Conservation (phyloP, 805 yeast species). For the Suhomyces faveliae region DNA sequence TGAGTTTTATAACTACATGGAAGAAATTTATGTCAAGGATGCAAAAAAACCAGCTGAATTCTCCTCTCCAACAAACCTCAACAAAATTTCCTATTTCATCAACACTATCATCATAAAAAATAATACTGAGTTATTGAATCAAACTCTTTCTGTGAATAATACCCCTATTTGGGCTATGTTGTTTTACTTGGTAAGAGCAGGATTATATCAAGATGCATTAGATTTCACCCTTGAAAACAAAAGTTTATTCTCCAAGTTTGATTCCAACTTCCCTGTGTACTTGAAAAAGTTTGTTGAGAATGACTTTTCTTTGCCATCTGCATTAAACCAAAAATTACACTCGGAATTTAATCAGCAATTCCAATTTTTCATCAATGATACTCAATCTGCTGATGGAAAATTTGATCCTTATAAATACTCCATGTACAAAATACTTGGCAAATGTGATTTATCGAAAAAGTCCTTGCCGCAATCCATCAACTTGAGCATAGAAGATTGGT, state of each 20-base stretch:
- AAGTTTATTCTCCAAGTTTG: constrained; percentile 78
- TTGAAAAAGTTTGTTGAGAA: constrained; percentile 61
- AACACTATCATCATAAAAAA: constrained; percentile 36
- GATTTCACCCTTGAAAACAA: constrained; percentile 62
- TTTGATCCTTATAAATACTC: constrained; percentile 91
- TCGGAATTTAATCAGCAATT: constrained; percentile 84
- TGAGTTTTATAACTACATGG: constrained; percentile 76
- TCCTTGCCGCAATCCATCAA: constrained; percentile 66
- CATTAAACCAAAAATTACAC: constrained; percentile 65
- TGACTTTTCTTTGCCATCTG: constrained; percentile 59
- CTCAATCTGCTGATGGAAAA: constrained; percentile 31
- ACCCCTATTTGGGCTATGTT: constrained; percentile 93
- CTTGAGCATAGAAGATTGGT: constrained; percentile 89
- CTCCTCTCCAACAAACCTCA: constrained; percentile 63
- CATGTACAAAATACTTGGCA: constrained; percentile 87
- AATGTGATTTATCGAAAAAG: constrained; percentile 72
- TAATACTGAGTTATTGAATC: constrained; percentile 19
- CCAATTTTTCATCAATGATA: constrained; percentile 52
- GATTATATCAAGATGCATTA: constrained; percentile 75
- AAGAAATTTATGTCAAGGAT: constrained; percentile 63
- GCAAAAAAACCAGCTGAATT: constrained; percentile 26
- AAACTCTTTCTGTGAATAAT: constrained; percentile 60
- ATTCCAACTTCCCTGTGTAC: constrained; percentile 78
- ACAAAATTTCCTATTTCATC: constrained; percentile 65
- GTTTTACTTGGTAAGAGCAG: constrained; percentile 82